Base-by-base conservation (phyloP, 805 yeast genomes). In the Suhomyces prunicola region DNA sequence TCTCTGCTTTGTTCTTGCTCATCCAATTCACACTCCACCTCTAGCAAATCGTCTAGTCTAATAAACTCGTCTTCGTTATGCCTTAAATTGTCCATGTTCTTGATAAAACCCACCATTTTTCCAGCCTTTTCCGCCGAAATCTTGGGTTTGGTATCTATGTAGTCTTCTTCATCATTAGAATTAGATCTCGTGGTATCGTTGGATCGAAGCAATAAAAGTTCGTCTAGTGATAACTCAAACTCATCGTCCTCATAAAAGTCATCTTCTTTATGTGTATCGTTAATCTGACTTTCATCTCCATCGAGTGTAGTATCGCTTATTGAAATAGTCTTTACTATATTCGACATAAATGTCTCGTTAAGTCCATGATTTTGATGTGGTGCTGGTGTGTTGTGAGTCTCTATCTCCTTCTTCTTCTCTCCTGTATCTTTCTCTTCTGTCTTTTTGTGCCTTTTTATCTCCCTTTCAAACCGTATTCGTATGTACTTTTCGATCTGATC, bases 401-500 rank as follows among this genome's bases (percentile, higher is more conserved):
- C 12, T 8, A 4, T 9, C 10, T 27, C 36, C 22, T 17, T 19
- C 19, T 22, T n/a, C 35, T 31, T 13, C 35, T 5, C 7, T 31
- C 15, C 33, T 22, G 2, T 40, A n/a, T 8, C 26, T 27, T 5
- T 33, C 15, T 33, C 13, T n/a, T 13, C 15, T 10, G 2, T 31
- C 5, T 31, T 10, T 5, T 27, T 13, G 12, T 41, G 47, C 7
- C 26, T 42, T 26, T 48, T 29, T 2, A 48, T 15, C 36, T 50
- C 49, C 19, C 29, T 42, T 12, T 54, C 44, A 27, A 67, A 61
- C 50, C 53, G 54, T 9, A 47, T 51, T 33, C 55, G 57, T 10
- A 72, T 68, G 48, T 73, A 74, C 6, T 53, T 40, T 41, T 63
- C 66, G 33, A 74, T 62, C 39, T 64, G 64, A 4, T 54, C 58